Evolutionary conservation across 139 green algal genomes (phyloP).

Genomic region (Auxenochlorella pyrenoidosa): DNA sequence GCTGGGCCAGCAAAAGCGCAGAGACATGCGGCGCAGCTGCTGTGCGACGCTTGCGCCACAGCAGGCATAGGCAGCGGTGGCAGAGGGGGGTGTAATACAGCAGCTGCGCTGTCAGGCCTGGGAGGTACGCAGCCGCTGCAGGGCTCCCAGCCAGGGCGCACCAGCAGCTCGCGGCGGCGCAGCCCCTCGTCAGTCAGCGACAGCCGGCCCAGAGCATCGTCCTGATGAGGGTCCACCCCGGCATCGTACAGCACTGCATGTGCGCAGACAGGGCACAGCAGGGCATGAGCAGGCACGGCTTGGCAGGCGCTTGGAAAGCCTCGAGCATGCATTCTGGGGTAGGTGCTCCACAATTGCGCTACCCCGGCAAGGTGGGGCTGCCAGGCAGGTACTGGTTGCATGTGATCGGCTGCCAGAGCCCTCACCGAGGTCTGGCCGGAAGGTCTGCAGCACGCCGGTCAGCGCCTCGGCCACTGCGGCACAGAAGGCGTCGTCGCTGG

Average conservation of each 20-base stretch:
- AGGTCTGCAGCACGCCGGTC: conserved; percentile 57
- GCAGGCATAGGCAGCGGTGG: no score
- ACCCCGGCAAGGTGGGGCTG: no score
- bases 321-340: no score
- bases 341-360: no score
- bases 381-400: no score
- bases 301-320: no score
- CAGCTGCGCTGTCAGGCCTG: no score
- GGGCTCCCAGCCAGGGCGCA: background rate
- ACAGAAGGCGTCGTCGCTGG: conserved; percentile 67
- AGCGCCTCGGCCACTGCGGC: conserved; percentile 56
- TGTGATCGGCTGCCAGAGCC: no score
- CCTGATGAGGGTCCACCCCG: conserved; percentile 79
- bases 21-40: background rate
- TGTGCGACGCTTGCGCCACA: background rate
- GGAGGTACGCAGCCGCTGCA: no score
- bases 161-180: conserved; percentile 76
- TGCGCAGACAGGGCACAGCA: no score
- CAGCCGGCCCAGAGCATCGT: conserved; percentile 82
- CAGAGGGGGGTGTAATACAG: background rate
- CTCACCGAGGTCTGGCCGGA: conserved; percentile 70
- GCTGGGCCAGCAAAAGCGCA: background rate
- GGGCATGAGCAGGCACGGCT: background rate
- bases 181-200: conserved; percentile 73
- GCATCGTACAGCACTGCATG: conserved; percentile 90